Evolutionary conservation across 495 filamentous ascomycete genomes (phyloP).

Genomic region (Penicillium silybi): DNA sequence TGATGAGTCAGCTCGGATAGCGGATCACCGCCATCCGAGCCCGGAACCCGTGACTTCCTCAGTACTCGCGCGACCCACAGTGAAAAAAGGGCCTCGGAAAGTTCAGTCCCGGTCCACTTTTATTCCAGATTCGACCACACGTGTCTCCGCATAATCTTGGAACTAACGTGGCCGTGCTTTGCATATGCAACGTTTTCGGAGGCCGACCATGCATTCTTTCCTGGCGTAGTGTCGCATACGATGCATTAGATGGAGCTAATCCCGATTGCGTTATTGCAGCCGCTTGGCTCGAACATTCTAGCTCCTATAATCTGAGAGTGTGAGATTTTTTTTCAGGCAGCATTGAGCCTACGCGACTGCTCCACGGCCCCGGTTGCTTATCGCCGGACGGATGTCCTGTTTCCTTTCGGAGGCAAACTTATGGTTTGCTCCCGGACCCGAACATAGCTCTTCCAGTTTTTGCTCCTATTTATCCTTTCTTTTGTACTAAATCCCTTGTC

Average conservation of each 20-base stretch:
- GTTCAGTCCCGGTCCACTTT: constrained; percentile 5
- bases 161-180: neutral
- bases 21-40: neutral
- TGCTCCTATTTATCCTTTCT: neutral
- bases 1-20: neutral
- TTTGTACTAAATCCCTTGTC: neutral
- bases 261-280: neutral
- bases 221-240: neutral
- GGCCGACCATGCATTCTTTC: neutral
- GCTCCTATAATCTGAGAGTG: neutral
- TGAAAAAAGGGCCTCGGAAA: neutral
- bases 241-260: neutral
- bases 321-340: neutral
- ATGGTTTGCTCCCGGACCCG: too few relatives aligned
- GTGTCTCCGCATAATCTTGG: neutral
- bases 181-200: neutral
- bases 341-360: too few relatives aligned
- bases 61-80: too few relatives aligned
- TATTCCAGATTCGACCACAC: neutral
- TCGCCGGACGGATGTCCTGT: constrained; percentile 8
- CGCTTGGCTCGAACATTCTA: neutral
- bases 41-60: too few relatives aligned
- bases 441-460: neutral
- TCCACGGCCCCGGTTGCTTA: constrained; percentile 5
- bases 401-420: constrained; percentile 13